These are phyloP conservation scores for Phytophthora ramorum DNA, from an alignment of 352 stramenopile species.

Conservation along the genomic window DNA sequence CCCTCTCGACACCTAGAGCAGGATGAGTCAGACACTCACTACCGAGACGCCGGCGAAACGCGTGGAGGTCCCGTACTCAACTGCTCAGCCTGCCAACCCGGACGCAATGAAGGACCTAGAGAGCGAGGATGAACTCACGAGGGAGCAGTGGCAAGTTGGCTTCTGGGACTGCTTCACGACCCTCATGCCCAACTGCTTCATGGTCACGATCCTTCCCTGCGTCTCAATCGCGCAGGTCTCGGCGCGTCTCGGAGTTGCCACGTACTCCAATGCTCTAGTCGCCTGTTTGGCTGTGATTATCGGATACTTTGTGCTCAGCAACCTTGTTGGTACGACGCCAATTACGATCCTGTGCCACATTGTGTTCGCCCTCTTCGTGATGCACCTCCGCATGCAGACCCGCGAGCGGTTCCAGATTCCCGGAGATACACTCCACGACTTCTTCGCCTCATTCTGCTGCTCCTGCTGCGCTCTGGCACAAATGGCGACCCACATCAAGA, in stretches of 20 bases:
- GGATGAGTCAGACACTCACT: slow-evolving; percentile 27
- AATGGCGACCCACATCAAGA: slow-evolving; percentile 66
- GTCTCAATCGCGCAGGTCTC: slow-evolving; percentile 53
- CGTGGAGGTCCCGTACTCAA: slow-evolving; percentile 24
- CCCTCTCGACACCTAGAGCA: neutral
- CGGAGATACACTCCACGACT: slow-evolving; percentile 40
- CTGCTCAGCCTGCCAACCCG: slow-evolving; percentile 1
- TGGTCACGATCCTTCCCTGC: slow-evolving; percentile 54
- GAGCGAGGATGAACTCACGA: slow-evolving; percentile 23
- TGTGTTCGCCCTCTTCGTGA: slow-evolving; percentile 28
- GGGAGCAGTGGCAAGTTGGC: slow-evolving; percentile 29
- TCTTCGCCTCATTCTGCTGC: slow-evolving; percentile 47
- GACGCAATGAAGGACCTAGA: slow-evolving; percentile 22
- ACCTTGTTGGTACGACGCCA: slow-evolving; percentile 3
- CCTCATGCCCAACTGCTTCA: slow-evolving; percentile 55
- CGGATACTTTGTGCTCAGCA: slow-evolving; percentile 22
- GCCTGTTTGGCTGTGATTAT: slow-evolving; percentile 32
- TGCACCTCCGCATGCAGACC: slow-evolving; percentile 37
- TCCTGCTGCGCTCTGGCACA: slow-evolving; percentile 55
- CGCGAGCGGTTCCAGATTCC: slow-evolving; percentile 53
- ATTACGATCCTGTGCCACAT: slow-evolving; percentile 25
- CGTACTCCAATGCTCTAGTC: slow-evolving; percentile 38
- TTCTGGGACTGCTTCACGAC: slow-evolving; percentile 55
- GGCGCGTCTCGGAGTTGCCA: slow-evolving; percentile 42
- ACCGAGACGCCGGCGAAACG: slow-evolving; percentile 23